These are phyloP conservation scores for Glaciozyma antarctica DNA, from an alignment of 768 basidiomycete species.

Conservation along the genomic window DNA sequence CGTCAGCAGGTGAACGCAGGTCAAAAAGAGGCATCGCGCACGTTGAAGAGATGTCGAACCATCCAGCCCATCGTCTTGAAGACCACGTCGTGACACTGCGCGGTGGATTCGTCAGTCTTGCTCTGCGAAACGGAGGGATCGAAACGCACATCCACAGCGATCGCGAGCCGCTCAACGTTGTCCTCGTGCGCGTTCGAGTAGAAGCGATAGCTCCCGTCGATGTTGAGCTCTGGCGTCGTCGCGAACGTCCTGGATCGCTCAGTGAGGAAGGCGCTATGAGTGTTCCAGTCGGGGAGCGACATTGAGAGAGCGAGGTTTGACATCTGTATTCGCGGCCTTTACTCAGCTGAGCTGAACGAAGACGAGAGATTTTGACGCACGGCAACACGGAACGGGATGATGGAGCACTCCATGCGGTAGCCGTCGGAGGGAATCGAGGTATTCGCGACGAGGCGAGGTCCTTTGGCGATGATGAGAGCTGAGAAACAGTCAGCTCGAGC, in stretches of 20 bases:
- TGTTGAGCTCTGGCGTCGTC: constrained; percentile 48
- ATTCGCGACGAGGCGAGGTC: constrained; percentile 48
- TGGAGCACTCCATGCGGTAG: constrained; percentile 62
- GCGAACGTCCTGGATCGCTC: constrained; percentile 56
- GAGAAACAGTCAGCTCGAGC: neutral
- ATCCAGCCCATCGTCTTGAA: constrained; percentile 79
- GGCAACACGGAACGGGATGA: constrained; percentile 56
- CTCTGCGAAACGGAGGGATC: neutral
- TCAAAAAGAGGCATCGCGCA: constrained; percentile 42
- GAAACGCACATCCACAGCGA: constrained; percentile 53
- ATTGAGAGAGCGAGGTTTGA: constrained; percentile 51
- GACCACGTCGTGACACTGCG: constrained; percentile 48
- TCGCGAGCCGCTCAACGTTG: constrained; percentile 65
- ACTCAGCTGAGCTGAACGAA: constrained; percentile 38
- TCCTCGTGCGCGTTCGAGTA: constrained; percentile 58
- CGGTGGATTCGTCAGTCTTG: neutral
- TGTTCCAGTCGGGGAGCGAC: constrained; percentile 81
- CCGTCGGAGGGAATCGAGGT: constrained; percentile 58
- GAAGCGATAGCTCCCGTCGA: constrained; percentile 66
- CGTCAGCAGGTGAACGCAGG: neutral
- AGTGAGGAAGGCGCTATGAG: constrained; percentile 59
- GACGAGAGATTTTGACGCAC: constrained; percentile 12
- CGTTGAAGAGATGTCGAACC: constrained; percentile 72
- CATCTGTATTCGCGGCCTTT: neutral
- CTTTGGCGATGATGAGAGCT: constrained; percentile 67